These are phyloP conservation scores for Tricholomella constricta DNA, from an alignment of 768 basidiomycete genomes.

Conservation along the genomic window DNA sequence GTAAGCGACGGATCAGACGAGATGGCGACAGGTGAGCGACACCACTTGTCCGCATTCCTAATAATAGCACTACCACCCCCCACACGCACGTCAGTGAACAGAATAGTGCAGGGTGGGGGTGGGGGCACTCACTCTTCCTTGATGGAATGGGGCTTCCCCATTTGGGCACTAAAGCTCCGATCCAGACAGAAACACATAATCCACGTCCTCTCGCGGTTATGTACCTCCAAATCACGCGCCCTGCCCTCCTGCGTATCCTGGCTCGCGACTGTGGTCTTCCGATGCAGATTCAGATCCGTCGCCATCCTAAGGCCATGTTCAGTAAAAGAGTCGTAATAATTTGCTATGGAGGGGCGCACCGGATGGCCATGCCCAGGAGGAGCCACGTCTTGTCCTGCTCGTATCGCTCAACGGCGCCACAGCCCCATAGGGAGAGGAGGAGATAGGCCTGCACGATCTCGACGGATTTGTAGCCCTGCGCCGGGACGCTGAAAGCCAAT, in stretches of 20 bases:
- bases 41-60: slow-evolving; percentile 79
- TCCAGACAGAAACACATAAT: slow-evolving; percentile 85
- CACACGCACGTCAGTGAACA: slow-evolving; percentile 10
- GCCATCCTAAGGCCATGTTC: slow-evolving; percentile 70
- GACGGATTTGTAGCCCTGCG: slow-evolving; percentile 87
- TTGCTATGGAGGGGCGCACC: slow-evolving; percentile 45
- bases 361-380: slow-evolving; percentile 81
- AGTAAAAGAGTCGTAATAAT: not conserved
- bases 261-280: slow-evolving; percentile 67
- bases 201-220: slow-evolving; percentile 96
- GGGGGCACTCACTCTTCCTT: slow-evolving; percentile 95
- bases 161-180: slow-evolving; percentile 88
- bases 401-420: slow-evolving; percentile 93
- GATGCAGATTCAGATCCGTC: slow-evolving; percentile 92
- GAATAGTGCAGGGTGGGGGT: no score
- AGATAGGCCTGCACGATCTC: slow-evolving; percentile 96
- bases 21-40: slow-evolving; percentile 59
- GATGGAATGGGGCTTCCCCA: slow-evolving; percentile 94
- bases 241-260: slow-evolving; percentile 78
- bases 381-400: slow-evolving; percentile 97
- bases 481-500: slow-evolving; percentile 85
- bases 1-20: slow-evolving; percentile 70
- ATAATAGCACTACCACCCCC: slow-evolving; percentile 77
- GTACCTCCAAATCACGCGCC: slow-evolving; percentile 79
- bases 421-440: slow-evolving; percentile 85